Percentiles rank a stretch among this genome's conserved stretches.
Conservation (phyloP, 352 stramenopile species). For the Pythium rhizo-oryzae region DNA sequence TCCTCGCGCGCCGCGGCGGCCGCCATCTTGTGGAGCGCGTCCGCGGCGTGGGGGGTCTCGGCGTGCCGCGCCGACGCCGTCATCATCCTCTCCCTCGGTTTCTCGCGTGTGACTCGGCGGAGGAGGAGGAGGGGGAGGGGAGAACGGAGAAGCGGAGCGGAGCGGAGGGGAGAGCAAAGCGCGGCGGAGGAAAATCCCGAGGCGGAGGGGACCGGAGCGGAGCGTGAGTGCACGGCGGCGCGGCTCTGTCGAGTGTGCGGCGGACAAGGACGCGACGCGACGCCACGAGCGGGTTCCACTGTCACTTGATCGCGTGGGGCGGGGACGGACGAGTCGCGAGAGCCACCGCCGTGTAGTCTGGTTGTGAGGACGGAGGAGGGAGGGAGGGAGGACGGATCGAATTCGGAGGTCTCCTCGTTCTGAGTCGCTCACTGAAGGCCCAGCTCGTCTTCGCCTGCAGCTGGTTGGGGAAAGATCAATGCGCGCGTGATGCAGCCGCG, state of each 20-base stretch:
- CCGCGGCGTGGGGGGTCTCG: constrained; percentile 14
- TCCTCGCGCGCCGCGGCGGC: constrained; percentile 4
- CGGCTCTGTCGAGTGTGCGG: not conserved
- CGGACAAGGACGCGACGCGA: constrained; percentile 4
- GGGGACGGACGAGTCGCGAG: too few relatives aligned
- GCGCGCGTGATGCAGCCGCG: too few relatives aligned
- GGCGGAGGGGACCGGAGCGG: not conserved
- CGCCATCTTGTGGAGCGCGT: constrained; percentile 28
- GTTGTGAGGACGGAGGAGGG: constrained; percentile 4
- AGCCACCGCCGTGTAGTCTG: constrained; percentile 1
- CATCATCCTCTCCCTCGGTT: constrained; percentile 18
- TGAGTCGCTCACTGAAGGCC: not conserved
- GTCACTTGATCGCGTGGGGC: not conserved
- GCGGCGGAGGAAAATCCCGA: not conserved
- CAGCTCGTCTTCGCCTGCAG: not conserved
- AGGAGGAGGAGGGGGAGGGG: not conserved
- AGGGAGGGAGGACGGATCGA: not conserved
- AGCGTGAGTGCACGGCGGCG: not conserved
- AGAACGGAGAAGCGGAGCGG: not conserved
- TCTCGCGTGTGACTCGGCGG: not conserved
- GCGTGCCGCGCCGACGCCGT: constrained; percentile 13
- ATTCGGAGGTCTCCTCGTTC: not conserved
- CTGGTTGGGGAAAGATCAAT: not conserved
- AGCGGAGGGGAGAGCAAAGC: not conserved
- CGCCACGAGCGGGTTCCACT: constrained; percentile 3